Evolutionary conservation across 371 early-diverging fungal genomes (phyloP).

Genomic region (Apophysomyces elegans): DNA sequence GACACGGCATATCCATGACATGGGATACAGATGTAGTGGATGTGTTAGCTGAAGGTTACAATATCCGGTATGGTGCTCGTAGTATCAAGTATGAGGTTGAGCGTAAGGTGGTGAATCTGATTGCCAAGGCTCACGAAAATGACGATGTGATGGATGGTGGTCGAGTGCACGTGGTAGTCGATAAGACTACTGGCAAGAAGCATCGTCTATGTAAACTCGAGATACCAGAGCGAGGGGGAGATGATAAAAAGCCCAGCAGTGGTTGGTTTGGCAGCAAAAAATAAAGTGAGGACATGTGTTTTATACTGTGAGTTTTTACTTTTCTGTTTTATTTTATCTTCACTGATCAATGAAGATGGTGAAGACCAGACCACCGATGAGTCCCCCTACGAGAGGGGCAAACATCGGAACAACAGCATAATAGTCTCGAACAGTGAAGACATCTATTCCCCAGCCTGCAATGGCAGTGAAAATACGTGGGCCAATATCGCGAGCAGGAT

Average conservation of each 20-base stretch:
- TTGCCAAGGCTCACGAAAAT: conserved; percentile 64
- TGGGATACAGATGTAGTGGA: conserved; percentile 61
- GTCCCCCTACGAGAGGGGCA: conserved; percentile 77
- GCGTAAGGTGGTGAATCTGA: conserved; percentile 54
- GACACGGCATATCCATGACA: conserved; percentile 58
- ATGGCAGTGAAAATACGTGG: conserved; percentile 81
- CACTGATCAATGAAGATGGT: conserved; percentile 60
- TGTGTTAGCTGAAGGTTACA: conserved; percentile 54
- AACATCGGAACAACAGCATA: conserved; percentile 82
- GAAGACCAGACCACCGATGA: conserved; percentile 70
- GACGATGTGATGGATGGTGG: conserved; percentile 60
- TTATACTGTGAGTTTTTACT: background rate
- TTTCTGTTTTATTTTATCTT: conserved; percentile 26
- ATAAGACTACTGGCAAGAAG: conserved; percentile 36
- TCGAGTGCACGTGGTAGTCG: conserved; percentile 44
- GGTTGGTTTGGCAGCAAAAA: conserved; percentile 46
- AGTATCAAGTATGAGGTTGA: conserved; percentile 68
- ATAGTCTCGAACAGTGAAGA: conserved; percentile 66
- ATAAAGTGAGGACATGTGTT: conserved; percentile 9
- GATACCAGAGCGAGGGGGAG: conserved; percentile 45
- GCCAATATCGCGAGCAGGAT: conserved; percentile 91
- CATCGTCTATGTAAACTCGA: conserved; percentile 44
- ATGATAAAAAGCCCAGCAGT: conserved; percentile 32
- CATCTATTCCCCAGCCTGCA: conserved; percentile 71
- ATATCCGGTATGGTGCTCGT: conserved; percentile 65